Conservation (phyloP, 345 rosid genomes). For the Lumnitzera racemosa region DNA sequence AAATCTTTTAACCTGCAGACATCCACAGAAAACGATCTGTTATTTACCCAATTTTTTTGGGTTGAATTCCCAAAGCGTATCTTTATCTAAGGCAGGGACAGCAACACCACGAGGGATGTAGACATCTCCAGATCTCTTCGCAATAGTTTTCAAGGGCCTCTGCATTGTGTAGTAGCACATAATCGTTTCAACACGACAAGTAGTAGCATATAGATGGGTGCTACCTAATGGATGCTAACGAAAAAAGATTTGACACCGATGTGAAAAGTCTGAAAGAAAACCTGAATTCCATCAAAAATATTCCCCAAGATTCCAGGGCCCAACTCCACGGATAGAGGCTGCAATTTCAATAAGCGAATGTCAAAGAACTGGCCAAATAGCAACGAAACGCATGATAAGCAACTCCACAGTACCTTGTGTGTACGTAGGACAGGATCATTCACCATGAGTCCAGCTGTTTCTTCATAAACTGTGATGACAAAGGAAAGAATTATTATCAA, state of each 20-base stretch:
- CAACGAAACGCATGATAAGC: background rate
- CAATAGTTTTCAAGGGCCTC: slow-evolving; percentile 99
- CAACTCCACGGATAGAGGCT: slow-evolving; percentile 96
- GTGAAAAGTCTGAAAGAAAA: slow-evolving; percentile 13
- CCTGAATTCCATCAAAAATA: slow-evolving; percentile 99
- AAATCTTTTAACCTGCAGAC: no score
- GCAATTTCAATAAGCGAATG: slow-evolving; percentile 22
- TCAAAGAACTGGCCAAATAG: slow-evolving; percentile 11
- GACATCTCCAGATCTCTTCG: slow-evolving; percentile 87
- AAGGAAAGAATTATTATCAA: background rate
- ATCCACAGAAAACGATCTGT: background rate
- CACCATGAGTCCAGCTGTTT: slow-evolving; percentile 91
- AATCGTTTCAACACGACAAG: background rate
- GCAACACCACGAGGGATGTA: slow-evolving; percentile 99
- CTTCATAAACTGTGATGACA: slow-evolving; percentile 69
- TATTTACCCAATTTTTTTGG: slow-evolving; percentile 73
- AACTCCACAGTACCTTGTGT: slow-evolving; percentile 48
- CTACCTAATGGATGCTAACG: background rate
- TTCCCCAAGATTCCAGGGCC: slow-evolving; percentile 99
- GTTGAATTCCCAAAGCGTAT: slow-evolving; percentile 86
- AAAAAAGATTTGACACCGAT: background rate
- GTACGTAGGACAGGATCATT: slow-evolving; percentile 94
- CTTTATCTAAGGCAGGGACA: slow-evolving; percentile 98
- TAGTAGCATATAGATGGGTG: background rate
- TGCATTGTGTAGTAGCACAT: slow-evolving; percentile 13